Evolutionary conservation across 139 green algal genomes (phyloP), one percentile per base, ranked within the genome.

Genomic region (Tetradesmus lagerheimii): DNA sequence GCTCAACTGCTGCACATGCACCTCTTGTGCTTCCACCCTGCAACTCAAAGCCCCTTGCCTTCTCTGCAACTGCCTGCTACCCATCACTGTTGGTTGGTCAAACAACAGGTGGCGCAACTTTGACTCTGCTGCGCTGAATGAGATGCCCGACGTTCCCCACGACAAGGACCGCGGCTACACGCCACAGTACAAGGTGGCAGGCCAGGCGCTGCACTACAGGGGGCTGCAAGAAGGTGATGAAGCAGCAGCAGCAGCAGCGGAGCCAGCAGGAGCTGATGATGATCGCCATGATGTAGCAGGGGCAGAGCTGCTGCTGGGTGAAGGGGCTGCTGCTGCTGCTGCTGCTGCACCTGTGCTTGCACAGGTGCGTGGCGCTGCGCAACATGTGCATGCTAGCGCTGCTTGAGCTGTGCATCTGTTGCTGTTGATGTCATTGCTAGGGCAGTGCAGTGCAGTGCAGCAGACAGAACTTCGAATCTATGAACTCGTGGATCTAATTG

Each of bases 121-220:
- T 37, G 82, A 88, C 57, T 88, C 82, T 35, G 82, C 82, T 4
- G 50, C 66, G 0, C 53, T 88, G 4, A 88, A 88, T 57, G 57
- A 79, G 57, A 53, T 38, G 34, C 82, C 82, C n/a, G 82, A 88
- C 29, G 57, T 62, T 8, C 53, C 53, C 0, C 23, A 53, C 27
- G 25, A 38, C 35, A 78, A 88, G 37, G 82, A 79, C 38, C 34
- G 57, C 1, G 57, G 34, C 16, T 88, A 88, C 82, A 88, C 43
- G 12, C 82, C 82, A 25, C 82, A 88, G 82, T 88, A 62, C 37
- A 53, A 53, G 34, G 82, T 79, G 4, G 35, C 82, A 3, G 82
- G 82, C 11, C 82, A 88, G 82, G 35, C n/a, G 23, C 5, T 88
- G 82, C 82, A 78, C n/a, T 88, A 88, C 57, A 35, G 71, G 57